phyloP scores from a whole-genome alignment of 1,139 yeast genomes.

The Schizosaccharomyces versatilis region DNA sequence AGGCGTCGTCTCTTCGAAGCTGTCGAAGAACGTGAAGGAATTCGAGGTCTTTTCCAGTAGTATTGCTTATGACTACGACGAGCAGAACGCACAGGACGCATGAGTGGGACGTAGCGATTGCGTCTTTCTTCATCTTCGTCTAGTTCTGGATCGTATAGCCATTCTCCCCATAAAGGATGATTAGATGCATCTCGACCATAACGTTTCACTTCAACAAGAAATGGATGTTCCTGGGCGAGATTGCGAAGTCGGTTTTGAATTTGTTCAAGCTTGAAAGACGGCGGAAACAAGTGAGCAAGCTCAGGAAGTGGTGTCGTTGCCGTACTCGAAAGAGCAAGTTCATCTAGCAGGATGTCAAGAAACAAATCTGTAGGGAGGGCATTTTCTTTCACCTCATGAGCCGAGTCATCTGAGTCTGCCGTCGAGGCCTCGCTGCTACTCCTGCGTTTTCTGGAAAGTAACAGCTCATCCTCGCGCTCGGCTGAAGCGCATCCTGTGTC shows the following conservation, averaged over 20 bases:
- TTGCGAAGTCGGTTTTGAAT: not conserved
- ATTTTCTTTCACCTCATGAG: not conserved
- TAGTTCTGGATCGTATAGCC: not conserved
- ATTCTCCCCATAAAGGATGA: not conserved
- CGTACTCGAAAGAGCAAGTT: not conserved
- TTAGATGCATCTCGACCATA: not conserved
- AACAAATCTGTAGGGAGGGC: not conserved
- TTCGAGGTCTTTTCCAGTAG: conserved; percentile 1
- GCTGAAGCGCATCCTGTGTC: too few species aligned
- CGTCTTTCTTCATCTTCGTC: conserved; percentile 1
- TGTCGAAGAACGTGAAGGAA: not conserved
- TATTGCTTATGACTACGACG: conserved; percentile 1
- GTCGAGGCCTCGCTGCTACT: too few species aligned
- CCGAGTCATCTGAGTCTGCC: too few species aligned
- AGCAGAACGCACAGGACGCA: conserved; percentile 1
- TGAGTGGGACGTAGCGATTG: not conserved
- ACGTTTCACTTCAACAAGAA: not conserved
- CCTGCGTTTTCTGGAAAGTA: too few species aligned
- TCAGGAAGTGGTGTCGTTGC: not conserved
- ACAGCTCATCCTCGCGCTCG: too few species aligned
- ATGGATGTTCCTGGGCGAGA: not conserved
- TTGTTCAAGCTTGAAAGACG: not conserved
- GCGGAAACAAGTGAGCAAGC: not conserved
- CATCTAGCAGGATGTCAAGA: not conserved
- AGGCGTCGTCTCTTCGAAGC: not conserved